Base-by-base conservation (phyloP, 352 stramenopile species). In the Pythium diclinum region DNA sequence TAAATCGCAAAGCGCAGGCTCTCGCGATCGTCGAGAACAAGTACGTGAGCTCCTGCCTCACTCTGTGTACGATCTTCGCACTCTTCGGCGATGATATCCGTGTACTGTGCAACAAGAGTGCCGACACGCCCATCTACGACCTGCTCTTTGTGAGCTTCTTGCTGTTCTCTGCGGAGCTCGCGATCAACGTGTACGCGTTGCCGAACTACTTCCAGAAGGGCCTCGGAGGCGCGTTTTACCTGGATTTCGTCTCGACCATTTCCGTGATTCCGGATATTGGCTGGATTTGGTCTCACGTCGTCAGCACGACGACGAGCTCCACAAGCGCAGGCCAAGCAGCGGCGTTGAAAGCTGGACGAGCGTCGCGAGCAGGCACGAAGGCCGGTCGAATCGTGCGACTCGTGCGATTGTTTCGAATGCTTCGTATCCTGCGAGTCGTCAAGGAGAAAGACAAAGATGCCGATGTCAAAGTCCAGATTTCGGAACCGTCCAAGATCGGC, bases 211-310 rank as follows among this genome's bases (percentile, higher is more conserved):
- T 94, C 48, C 81, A 91, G 38, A 82, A 63, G 34, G 85, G 85
- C 1, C 61, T 75, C 11, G 80, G 83, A 2, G 95, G 95, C 59
- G 87, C 79, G 3, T 98, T 98, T 68, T 98, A 96, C 74, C 71
- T 98, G 54, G 95, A 98, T 70, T 68, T 97, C 33, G 84, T 98
- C 34, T 96, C 95, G 34, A 98, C 92, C 16, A 53, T 97, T 17
- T 97, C 92, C 7, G 83, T 98, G 30, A 84, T 97, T n/a, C 83
- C 92, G 1, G 94, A 98, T 56, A 77, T 97, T 25, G 82, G 85
- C 8, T 94, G 85, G 83, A 87, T 96, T 36, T 94, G 87, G 81
- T 73, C 72, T 0, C 65, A 86, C 17, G 71, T 95, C 28, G 72
- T 90, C 3, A 74, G 73, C 3, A 68, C 72, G 3, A 67, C 65